Base-by-base conservation (phyloP, 176 grass and related monocot species). In the Rhynchospora pubera region DNA sequence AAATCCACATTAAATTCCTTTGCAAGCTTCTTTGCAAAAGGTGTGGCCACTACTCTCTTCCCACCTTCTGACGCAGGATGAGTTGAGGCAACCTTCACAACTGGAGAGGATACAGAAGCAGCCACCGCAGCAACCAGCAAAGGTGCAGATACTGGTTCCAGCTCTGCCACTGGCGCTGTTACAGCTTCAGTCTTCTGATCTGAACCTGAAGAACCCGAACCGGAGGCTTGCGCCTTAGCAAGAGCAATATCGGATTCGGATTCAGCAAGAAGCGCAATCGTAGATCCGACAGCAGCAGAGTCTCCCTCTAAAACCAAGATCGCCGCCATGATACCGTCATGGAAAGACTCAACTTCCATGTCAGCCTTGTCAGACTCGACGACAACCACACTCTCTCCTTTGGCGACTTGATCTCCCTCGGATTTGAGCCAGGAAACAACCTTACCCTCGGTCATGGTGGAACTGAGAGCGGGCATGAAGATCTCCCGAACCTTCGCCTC, bases 281-380 rank as follows among this genome's bases (percentile, higher is more conserved):
- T 90, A 50, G 96, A 99, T 80, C 96, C 96, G 45, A 99, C 96
- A 23, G 96, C 89, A 15, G 96, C 96, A 28, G 91, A 90, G 74
- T 65, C 81, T 3, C 96, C 96, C 3, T 93, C 96, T 43, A 89
- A 90, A 1, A 93, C 91, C 39, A 99, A 86, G 53, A 99, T 92
- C 32, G 96, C 89, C 1, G 96, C 96, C 65, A 99, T 87, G 83
- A 88, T 93, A 0, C 96, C 96, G 57, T 95, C 91, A 64, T 99
- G 92, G 84, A 99, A 99, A 5, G 96, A 94, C 89, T 99, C 96
- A 28, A 99, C 96, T 67, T 99, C 96, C 96, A 99, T 99, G 82
- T 99, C 96, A 7, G 96, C 96, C 87, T 99, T 99, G 60, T 99
- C 96, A 39, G 96, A 99, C 92, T 99, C 96, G 9, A 99, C 96